Evolutionary conservation across 352 stramenopile genomes (phyloP).

Genomic region (Globisporangium parvum): DNA sequence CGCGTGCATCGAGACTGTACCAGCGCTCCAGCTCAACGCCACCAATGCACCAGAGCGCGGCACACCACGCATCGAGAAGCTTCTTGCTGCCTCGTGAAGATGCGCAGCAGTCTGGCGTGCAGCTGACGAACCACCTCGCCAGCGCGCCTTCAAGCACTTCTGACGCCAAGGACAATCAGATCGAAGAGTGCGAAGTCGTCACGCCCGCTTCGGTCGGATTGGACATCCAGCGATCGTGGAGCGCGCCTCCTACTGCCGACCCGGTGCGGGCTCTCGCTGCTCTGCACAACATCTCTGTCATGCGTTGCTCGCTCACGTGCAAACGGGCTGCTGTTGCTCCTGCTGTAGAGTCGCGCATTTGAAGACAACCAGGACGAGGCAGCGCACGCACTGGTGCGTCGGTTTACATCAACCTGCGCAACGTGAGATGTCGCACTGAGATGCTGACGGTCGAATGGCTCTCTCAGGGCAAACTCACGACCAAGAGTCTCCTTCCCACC

Average conservation of each 20-base stretch:
- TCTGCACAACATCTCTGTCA: neutral
- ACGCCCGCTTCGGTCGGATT: constrained; percentile 8
- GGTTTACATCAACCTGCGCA: neutral
- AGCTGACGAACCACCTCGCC: constrained; percentile 1
- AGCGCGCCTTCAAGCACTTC: neutral
- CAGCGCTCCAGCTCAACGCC: constrained; percentile 32
- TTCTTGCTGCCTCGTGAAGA: constrained; percentile 2
- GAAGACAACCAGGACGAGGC: constrained; percentile 40
- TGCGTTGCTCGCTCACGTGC: neutral
- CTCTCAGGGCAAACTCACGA: constrained; percentile 5
- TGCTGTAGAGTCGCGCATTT: constrained; percentile 7
- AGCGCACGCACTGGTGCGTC: constrained; percentile 23
- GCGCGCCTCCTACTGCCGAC: constrained; percentile 31
- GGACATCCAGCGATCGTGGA: constrained; percentile 42
- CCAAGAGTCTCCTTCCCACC: neutral
- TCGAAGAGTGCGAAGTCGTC: neutral
- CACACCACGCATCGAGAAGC: neutral
- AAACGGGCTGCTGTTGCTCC: neutral
- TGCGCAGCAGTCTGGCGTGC: constrained; percentile 6
- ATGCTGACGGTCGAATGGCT: constrained; percentile 1
- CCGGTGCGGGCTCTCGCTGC: constrained; percentile 21
- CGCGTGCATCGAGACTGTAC: constrained; percentile 45
- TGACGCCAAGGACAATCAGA: constrained; percentile 5
- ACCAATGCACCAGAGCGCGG: constrained; percentile 9
- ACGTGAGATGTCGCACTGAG: constrained; percentile 1